Conservation (phyloP, 305 asterid genomes). For the Coffea humblotiana region DNA sequence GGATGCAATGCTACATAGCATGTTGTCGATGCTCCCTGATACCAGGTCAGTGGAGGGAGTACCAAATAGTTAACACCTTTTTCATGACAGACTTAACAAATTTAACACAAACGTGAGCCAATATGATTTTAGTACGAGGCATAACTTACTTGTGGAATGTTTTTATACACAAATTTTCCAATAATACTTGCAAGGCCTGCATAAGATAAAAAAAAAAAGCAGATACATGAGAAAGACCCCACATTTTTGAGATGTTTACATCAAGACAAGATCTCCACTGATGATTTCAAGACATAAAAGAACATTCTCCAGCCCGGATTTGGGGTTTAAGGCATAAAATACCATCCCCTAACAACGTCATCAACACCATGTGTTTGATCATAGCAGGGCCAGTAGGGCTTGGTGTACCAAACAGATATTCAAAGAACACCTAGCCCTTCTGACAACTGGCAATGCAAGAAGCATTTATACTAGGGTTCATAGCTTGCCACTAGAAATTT, state of each 20-base stretch:
- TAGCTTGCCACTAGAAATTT: not conserved
- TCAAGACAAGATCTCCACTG: not conserved
- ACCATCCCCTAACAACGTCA: not conserved
- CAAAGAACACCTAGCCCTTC: not conserved
- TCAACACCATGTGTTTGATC: not conserved
- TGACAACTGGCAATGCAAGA: not conserved
- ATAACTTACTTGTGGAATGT: constrained; percentile 7
- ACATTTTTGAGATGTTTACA: no score
- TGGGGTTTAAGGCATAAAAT: not conserved
- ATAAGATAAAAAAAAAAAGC: not conserved
- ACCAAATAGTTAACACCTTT: not conserved
- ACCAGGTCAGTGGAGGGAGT: not conserved
- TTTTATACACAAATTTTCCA: constrained; percentile 7
- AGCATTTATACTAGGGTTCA: not conserved
- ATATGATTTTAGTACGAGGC: not conserved
- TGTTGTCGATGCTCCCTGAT: constrained; percentile 64
- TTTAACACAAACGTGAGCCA: not conserved
- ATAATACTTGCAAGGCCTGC: not conserved
- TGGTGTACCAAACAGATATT: not conserved
- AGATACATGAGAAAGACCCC: no score
- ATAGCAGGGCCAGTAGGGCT: not conserved
- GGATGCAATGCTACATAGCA: constrained; percentile 61
- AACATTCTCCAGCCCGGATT: not conserved
- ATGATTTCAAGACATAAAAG: not conserved
- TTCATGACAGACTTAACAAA: not conserved